Evolutionary conservation across 441 rosid genomes (phyloP).

Genomic region (Eugenia klotzschiana): DNA sequence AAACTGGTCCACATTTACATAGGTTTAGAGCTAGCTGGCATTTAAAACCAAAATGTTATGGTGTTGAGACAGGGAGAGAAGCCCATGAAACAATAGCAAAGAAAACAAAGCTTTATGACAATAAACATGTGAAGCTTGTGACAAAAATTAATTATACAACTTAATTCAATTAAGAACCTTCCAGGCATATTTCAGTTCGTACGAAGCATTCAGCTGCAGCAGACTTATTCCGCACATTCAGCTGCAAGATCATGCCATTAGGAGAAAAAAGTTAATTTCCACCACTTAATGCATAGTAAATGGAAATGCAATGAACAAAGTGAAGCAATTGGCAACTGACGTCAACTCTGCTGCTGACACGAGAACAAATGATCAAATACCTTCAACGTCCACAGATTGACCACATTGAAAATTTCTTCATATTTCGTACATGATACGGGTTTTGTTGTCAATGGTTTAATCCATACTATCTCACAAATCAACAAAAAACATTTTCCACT

Average conservation of each 20-base stretch:
- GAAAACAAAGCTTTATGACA: background rate
- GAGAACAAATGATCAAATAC: background rate
- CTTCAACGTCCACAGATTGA: background rate
- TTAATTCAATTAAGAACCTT: slow-evolving; percentile 40
- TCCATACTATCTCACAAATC: background rate
- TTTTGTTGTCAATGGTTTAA: background rate
- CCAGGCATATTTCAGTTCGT: slow-evolving; percentile 87
- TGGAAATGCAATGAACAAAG: background rate
- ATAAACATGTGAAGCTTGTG: background rate
- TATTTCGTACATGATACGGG: background rate
- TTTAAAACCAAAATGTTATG: background rate
- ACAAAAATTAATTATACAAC: background rate
- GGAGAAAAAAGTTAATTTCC: background rate
- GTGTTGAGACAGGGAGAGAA: background rate
- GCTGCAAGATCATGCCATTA: slow-evolving; percentile 35
- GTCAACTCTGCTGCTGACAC: background rate
- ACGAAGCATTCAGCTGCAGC: slow-evolving; percentile 88
- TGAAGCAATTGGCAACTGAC: background rate
- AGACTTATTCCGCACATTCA: slow-evolving; percentile 90
- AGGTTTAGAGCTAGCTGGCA: background rate
- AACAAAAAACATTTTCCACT: background rate
- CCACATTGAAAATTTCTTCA: background rate
- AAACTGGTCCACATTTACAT: background rate
- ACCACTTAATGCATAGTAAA: background rate
- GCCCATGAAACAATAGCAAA: background rate